Percentiles rank a stretch among this genome's conserved stretches.
These are phyloP conservation scores for Debaryomycetaceae sp. DNA, from an alignment of 1,139 yeast genomes.

Conservation along the genomic window DNA sequence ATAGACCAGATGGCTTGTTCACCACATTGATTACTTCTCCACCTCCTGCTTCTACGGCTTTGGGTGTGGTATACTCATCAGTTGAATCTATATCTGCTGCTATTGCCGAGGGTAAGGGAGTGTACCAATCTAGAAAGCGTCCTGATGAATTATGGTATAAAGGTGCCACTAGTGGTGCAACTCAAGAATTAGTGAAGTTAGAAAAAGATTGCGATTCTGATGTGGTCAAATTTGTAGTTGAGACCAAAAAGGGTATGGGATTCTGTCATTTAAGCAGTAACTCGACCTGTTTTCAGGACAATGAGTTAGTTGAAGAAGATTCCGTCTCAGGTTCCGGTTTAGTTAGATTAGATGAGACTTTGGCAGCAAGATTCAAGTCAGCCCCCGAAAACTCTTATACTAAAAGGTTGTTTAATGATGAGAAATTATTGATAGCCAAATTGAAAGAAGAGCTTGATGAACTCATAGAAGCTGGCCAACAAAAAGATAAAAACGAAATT, in stretches of 20 bases:
- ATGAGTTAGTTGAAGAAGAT: constrained; percentile 26
- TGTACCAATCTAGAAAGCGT: constrained; percentile 86
- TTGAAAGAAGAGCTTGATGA: constrained; percentile 97
- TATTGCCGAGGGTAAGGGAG: constrained; percentile 78
- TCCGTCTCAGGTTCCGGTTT: constrained; percentile 62
- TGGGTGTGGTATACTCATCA: constrained; percentile 92
- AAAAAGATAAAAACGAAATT: constrained; percentile 53
- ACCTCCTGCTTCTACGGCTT: constrained; percentile 48
- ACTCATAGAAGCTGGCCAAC: constrained; percentile 71
- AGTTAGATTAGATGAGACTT: constrained; percentile 60
- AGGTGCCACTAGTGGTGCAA: constrained; percentile 94
- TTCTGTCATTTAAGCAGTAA: constrained; percentile 84
- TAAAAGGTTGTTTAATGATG: constrained; percentile 78
- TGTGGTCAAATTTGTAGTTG: constrained; percentile 80
- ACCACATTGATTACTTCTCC: constrained; percentile 81
- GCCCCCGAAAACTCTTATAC: constrained; percentile 96
- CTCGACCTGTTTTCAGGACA: constrained; percentile 67
- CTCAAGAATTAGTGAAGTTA: constrained; percentile 66
- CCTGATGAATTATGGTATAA: constrained; percentile 88
- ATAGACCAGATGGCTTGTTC: constrained; percentile 81
- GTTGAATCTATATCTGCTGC: constrained; percentile 78
- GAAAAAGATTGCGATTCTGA: constrained; percentile 91
- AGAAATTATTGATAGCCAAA: constrained; percentile 72
- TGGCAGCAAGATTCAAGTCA: constrained; percentile 47
- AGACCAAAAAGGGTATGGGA: constrained; percentile 72